phyloP scores from a whole-genome alignment of 768 basidiomycete species.

The Psilocybe cyanescens region DNA sequence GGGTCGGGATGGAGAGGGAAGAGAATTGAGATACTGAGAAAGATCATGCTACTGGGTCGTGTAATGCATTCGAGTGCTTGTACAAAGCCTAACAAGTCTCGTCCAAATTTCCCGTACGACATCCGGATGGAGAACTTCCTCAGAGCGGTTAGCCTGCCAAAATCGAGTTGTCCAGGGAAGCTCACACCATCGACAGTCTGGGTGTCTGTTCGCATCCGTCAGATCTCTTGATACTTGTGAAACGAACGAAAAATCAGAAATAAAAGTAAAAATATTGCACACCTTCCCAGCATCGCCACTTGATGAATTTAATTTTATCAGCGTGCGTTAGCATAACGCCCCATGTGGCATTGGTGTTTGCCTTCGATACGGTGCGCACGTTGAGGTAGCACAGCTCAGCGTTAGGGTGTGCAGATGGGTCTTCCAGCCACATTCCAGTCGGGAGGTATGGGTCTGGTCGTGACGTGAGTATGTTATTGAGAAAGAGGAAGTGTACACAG shows the following conservation, averaged over 20 bases:
- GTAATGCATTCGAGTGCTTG: conserved; percentile 16
- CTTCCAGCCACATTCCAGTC: not conserved
- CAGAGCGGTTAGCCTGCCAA: conserved; percentile 14
- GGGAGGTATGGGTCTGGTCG: not conserved
- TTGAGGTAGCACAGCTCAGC: conserved; percentile 16
- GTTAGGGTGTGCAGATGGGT: not conserved
- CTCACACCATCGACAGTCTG: conserved; percentile 11
- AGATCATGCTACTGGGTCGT: conserved; percentile 2
- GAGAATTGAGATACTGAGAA: conserved; percentile 17
- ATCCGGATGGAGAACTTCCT: conserved; percentile 20
- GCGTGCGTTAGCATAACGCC: conserved; percentile 15
- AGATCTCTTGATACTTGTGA: not conserved
- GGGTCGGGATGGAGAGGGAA: conserved; percentile 17
- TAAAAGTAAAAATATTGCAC: not conserved
- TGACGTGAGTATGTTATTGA: conserved; percentile 17
- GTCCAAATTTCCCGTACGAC: conserved; percentile 20
- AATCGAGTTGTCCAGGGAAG: conserved; percentile 18
- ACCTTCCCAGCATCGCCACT: conserved; percentile 27
- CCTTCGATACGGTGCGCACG: conserved; percentile 19
- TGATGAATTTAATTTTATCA: conserved; percentile 19
- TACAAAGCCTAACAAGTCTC: conserved; percentile 18
- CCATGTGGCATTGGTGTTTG: conserved; percentile 20
- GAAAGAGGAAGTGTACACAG: conserved; percentile 12
- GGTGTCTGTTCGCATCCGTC: not conserved
- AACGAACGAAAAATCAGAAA: not conserved